Base-by-base conservation (phyloP, 1,139 yeast species). In the Sporopachydermia cereana region DNA sequence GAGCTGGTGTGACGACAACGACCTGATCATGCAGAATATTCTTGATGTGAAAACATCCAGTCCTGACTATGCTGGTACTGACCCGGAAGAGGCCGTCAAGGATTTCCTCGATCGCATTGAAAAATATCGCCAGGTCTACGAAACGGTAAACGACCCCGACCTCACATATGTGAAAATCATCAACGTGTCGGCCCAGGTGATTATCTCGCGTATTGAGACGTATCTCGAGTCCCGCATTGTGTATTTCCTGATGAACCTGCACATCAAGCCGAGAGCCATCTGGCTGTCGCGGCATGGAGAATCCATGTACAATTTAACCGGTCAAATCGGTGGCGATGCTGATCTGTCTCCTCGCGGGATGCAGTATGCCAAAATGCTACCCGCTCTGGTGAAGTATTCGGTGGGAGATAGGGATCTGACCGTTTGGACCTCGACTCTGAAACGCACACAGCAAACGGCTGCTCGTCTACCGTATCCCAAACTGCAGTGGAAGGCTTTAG, bases 231-330 rank as follows among this genome's bases (percentile, higher is more conserved):
- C 94, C 50, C 76, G 97, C 53, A 89, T 91, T 51, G 97, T 89
- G 20, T 91, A 89, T 64, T 91, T 88, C 60, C 86, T 91, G 43
- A 89, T 91, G 96, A 91, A 91, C 57, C 69, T 91, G 54, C 96
- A 89, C 62, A 85, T 88, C 53, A 85, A 85, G 60, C 95, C 96
- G 29, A 74, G 97, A 54, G 75, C 82, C 51, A 88, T 91, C 50
- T 91, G 95, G 89, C 71, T 91, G 46, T 84, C 95, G 43, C 76
- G 98, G 54, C 98, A 91, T 57, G 98, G 98, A 29, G 98, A 91
- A 65, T 83, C 95, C 2, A 81, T 79, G 60, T 91, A 81, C 67
- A 91, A 91, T 61, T 72, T 91, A 52, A 88, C 91, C 43, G 96
- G 96, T 29, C 88, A 88, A 63, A 83, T 91, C 51, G 98, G 98